phyloP scores from a whole-genome alignment of 305 asterid genomes.

The Fraxinus baroniana region DNA sequence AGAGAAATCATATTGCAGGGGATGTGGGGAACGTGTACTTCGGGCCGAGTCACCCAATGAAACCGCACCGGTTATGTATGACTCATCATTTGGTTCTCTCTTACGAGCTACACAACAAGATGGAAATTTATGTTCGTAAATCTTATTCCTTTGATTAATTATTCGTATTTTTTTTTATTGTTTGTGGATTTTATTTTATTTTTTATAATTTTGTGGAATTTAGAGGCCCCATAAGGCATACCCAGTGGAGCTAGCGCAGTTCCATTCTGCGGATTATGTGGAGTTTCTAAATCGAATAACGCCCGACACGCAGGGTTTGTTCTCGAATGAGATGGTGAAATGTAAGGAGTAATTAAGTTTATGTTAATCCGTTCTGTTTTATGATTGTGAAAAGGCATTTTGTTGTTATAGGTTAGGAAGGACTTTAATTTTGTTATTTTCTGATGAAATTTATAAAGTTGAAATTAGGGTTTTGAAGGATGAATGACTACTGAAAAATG shows the following conservation, averaged over 20 bases:
- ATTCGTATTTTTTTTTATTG: not conserved
- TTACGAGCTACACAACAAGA: slow-evolving; percentile 86
- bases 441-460: not conserved
- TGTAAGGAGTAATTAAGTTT: slow-evolving; percentile 40
- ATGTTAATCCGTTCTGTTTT: not conserved
- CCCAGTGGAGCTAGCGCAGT: slow-evolving; percentile 96
- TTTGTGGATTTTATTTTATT: not conserved
- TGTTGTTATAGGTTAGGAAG: not conserved
- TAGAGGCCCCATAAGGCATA: slow-evolving; percentile 99
- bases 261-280: slow-evolving; percentile 93
- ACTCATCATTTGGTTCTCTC: slow-evolving; percentile 95
- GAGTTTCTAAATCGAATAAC: slow-evolving; percentile 88
- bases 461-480: slow-evolving; percentile 8
- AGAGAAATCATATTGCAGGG: slow-evolving; percentile 52
- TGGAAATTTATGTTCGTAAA: slow-evolving; percentile 88
- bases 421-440: not conserved
- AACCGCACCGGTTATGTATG: slow-evolving; percentile 97
- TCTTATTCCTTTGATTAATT: not conserved
- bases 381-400: not conserved
- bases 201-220: slow-evolving; percentile 19
- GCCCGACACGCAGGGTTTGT: slow-evolving; percentile 63
- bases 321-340: slow-evolving; percentile 58
- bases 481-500: not conserved
- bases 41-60: slow-evolving; percentile 98
- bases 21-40: slow-evolving; percentile 95